phyloP scores from a whole-genome alignment of 2,329 filamentous ascomycete genomes.

The Huntiella moniliformis region DNA sequence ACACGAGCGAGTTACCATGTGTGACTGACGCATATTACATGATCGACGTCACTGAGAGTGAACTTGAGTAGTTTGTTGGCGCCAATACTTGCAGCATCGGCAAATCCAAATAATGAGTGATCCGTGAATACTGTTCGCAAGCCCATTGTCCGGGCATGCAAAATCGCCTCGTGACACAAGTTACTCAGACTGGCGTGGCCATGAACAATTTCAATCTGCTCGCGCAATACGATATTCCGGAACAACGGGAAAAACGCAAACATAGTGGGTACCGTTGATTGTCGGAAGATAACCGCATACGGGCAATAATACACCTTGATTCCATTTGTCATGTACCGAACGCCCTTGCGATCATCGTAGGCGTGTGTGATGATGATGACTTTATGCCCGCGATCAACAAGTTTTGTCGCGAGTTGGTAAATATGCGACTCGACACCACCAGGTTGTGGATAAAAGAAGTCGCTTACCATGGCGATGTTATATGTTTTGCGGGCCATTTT shows the following conservation, averaged over 20 bases:
- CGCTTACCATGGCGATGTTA: slow-evolving; percentile 81
- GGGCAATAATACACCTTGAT: slow-evolving; percentile 97
- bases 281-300: slow-evolving; percentile 88
- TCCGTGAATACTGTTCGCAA: slow-evolving; percentile 92
- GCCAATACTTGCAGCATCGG: slow-evolving; percentile 84
- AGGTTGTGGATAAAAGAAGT: slow-evolving; percentile 98
- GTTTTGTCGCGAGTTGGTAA: slow-evolving; percentile 89
- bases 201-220: slow-evolving; percentile 91
- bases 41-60: slow-evolving; percentile 85
- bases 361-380: slow-evolving; percentile 95
- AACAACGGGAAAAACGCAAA: slow-evolving; percentile 99
- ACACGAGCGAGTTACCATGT: slow-evolving; percentile 48
- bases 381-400: slow-evolving; percentile 94
- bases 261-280: slow-evolving; percentile 84
- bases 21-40: slow-evolving; percentile 96
- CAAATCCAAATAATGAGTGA: slow-evolving; percentile 92
- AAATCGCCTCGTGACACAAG: slow-evolving; percentile 81
- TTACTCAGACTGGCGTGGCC: slow-evolving; percentile 90
- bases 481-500: slow-evolving; percentile 38
- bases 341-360: slow-evolving; percentile 74
- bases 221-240: slow-evolving; percentile 83
- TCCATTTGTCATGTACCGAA: slow-evolving; percentile 91
- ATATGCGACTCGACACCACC: slow-evolving; percentile 96
- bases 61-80: slow-evolving; percentile 97
- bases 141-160: slow-evolving; percentile 93